Evolutionary conservation across 345 rosid genomes (phyloP).

Genomic region (Streptanthus diversifolius): DNA sequence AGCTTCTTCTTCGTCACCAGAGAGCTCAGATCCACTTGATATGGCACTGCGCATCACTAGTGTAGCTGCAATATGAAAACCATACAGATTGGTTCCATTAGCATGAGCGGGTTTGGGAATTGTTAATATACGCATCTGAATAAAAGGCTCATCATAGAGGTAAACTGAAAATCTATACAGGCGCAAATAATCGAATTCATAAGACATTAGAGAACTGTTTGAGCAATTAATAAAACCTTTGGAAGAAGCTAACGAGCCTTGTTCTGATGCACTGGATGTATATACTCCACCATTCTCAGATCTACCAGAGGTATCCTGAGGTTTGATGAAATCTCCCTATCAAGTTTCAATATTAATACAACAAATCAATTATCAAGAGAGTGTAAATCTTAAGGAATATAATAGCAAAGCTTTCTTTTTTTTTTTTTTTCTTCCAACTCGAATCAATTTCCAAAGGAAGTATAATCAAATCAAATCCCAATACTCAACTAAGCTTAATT

Average conservation of each 20-base stretch:
- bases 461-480: neutral
- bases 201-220: neutral
- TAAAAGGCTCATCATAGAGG: neutral
- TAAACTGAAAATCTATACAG: neutral
- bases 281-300: constrained; percentile 55
- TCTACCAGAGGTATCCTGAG: constrained; percentile 50
- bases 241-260: constrained; percentile 54
- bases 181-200: neutral
- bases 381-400: neutral
- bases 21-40: constrained; percentile 83
- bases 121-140: neutral
- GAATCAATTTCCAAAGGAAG: too few relatives aligned
- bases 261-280: constrained; percentile 45
- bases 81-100: constrained; percentile 25
- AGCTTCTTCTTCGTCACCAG: constrained; percentile 75
- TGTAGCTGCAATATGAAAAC: constrained; percentile 30
- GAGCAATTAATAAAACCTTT: constrained; percentile 40
- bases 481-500: neutral
- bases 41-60: constrained; percentile 44
- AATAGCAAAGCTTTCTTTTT: neutral
- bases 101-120: constrained; percentile 2
- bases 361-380: neutral
- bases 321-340: constrained; percentile 59
- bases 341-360: constrained; percentile 16
- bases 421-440: neutral